These are phyloP conservation scores for Daldinia eschscholtzii DNA, from an alignment of 2,329 filamentous ascomycete genomes.

Conservation along the genomic window DNA sequence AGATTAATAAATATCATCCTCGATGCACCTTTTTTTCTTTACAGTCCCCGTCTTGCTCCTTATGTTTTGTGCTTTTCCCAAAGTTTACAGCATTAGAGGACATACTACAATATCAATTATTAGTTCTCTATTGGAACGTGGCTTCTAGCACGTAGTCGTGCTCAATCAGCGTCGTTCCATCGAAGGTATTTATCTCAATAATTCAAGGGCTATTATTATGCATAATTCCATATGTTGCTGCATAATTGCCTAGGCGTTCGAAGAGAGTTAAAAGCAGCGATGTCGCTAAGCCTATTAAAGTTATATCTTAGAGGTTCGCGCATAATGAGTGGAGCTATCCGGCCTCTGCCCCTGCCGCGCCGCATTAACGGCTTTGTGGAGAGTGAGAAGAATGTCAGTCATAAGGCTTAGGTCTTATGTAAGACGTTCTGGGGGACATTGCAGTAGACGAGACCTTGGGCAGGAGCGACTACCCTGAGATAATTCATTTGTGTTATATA, in stretches of 20 bases:
- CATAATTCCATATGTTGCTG: background rate
- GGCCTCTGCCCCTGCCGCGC: background rate
- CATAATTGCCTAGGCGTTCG: background rate
- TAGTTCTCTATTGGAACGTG: background rate
- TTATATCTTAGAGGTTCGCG: background rate
- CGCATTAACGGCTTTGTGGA: background rate
- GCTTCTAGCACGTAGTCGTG: background rate
- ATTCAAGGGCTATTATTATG: background rate
- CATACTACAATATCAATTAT: background rate
- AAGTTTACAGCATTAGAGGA: background rate
- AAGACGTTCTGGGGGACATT: background rate
- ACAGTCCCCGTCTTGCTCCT: background rate
- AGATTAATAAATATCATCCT: background rate
- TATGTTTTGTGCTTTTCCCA: background rate
- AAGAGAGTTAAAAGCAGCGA: background rate
- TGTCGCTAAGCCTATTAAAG: background rate
- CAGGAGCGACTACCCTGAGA: conserved; percentile 1
- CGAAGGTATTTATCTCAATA: too few species aligned
- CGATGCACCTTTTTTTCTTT: background rate
- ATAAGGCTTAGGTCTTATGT: background rate
- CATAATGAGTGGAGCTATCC: background rate
- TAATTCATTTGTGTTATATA: background rate
- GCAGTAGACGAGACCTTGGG: background rate
- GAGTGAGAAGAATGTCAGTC: background rate
- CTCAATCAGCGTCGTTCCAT: background rate